A percentile compares a stretch with the other conserved stretches of the same genome.
Evolutionary conservation across 2,329 filamentous ascomycete species (phyloP).

Genomic region (Ophioceras dolichostomum): DNA sequence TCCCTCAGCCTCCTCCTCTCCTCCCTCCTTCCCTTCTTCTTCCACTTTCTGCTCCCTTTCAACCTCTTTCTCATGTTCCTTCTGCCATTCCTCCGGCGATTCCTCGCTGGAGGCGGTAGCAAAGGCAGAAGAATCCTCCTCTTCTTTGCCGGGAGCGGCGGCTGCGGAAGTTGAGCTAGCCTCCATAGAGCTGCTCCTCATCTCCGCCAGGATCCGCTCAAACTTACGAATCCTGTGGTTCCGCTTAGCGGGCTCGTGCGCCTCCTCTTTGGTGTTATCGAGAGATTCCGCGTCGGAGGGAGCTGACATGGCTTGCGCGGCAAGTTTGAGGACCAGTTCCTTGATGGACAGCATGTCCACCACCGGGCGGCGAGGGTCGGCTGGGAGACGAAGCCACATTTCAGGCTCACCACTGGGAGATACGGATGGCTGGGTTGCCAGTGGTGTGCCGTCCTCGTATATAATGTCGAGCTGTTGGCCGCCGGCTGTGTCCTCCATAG

Average conservation of each 20-base stretch:
- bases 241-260: not conserved
- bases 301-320: conserved; percentile 28
- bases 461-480: not conserved
- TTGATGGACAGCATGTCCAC: conserved; percentile 20
- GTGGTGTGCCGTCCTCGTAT: not conserved
- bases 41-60: conserved; percentile 1
- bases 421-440: too few species aligned
- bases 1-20: conserved; percentile 4
- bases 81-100: not conserved
- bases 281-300: not conserved
- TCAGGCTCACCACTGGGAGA: too few species aligned
- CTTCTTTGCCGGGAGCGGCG: too few species aligned
- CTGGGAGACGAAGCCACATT: not conserved
- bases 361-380: too few species aligned
- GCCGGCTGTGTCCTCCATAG: not conserved
- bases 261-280: not conserved
- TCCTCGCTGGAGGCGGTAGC: not conserved
- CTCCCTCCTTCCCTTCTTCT: not conserved
- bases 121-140: conserved; percentile 1
- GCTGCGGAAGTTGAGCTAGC: too few species aligned
- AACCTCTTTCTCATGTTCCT: not conserved
- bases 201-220: conserved; percentile 35
- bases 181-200: conserved; percentile 26
- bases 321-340: conserved; percentile 39
- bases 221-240: conserved; percentile 29